Percentiles rank a stretch among this genome's conserved stretches.
These are phyloP conservation scores for Colletotrichum scovillei DNA, from an alignment of 2,329 filamentous ascomycete genomes.

Conservation along the genomic window DNA sequence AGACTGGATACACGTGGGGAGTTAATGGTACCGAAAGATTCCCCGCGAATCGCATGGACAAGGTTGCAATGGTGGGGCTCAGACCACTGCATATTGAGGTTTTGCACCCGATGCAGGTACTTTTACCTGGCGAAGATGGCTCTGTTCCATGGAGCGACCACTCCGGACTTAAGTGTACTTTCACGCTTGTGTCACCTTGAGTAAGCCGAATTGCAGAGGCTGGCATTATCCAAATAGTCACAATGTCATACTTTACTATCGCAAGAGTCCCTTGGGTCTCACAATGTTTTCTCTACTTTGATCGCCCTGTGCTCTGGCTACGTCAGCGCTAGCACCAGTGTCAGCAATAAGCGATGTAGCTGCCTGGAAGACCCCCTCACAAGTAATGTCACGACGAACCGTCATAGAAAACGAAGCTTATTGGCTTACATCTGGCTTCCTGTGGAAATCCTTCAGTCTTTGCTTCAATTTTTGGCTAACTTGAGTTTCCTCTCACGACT, in stretches of 20 bases:
- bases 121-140: background rate
- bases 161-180: conserved; percentile 17
- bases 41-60: conserved; percentile 50
- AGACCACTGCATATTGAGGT: conserved; percentile 38
- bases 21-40: conserved; percentile 45
- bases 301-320: background rate
- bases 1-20: conserved; percentile 52
- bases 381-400: too few species aligned
- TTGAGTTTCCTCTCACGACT: too few species aligned
- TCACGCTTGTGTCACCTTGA: background rate
- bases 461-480: too few species aligned
- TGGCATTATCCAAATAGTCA: background rate
- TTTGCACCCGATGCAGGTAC: conserved; percentile 32
- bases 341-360: background rate
- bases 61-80: conserved; percentile 46
- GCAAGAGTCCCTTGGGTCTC: too few species aligned
- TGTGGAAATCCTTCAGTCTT: background rate
- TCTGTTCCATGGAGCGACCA: conserved; percentile 25
- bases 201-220: background rate
- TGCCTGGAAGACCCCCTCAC: background rate
- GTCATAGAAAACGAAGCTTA: background rate
- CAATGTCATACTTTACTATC: too few species aligned
- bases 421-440: background rate
- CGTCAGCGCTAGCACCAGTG: background rate
- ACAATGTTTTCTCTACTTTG: too few species aligned